These are phyloP conservation scores for Lyophyllum shimeji DNA, from an alignment of 768 basidiomycete species.

Conservation along the genomic window DNA sequence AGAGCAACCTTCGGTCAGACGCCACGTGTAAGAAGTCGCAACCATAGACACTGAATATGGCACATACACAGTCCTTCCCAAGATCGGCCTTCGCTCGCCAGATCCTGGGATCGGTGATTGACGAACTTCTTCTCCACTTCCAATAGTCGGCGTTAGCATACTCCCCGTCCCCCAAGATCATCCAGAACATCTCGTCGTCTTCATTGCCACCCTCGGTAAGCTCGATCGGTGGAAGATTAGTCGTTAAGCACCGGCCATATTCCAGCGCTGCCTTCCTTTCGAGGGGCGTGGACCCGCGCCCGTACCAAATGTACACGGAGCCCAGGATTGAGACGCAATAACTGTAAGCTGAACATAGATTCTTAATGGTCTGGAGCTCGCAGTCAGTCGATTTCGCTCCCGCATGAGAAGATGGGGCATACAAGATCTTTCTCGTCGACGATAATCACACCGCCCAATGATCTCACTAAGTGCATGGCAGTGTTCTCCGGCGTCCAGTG, in stretches of 20 bases:
- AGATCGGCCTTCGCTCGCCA: constrained; percentile 56
- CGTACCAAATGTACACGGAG: constrained; percentile 80
- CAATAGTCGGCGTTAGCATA: constrained; percentile 84
- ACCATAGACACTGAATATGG: not conserved
- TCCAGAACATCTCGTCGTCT: constrained; percentile 81
- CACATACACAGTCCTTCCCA: constrained; percentile 39
- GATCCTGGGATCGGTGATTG: constrained; percentile 45
- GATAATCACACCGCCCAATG: constrained; percentile 44
- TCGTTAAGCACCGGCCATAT: constrained; percentile 54
- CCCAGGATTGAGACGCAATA: constrained; percentile 74
- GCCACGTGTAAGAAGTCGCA: not conserved
- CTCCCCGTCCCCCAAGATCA: constrained; percentile 73
- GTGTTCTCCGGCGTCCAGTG: constrained; percentile 83
- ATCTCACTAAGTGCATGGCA: constrained; percentile 75
- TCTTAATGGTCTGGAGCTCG: constrained; percentile 48
- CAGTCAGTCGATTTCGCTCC: not conserved
- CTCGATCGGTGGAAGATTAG: constrained; percentile 44
- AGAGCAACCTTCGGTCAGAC: constrained; percentile 40
- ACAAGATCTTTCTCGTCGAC: constrained; percentile 79
- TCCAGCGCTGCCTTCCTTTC: constrained; percentile 64
- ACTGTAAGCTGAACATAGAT: constrained; percentile 83
- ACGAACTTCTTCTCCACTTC: constrained; percentile 60
- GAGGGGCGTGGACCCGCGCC: constrained; percentile 57
- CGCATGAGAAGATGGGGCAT: constrained; percentile 17
- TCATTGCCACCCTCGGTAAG: constrained; percentile 66